Base-by-base conservation (phyloP, 768 basidiomycete species). In the Boletus rex-veris region DNA sequence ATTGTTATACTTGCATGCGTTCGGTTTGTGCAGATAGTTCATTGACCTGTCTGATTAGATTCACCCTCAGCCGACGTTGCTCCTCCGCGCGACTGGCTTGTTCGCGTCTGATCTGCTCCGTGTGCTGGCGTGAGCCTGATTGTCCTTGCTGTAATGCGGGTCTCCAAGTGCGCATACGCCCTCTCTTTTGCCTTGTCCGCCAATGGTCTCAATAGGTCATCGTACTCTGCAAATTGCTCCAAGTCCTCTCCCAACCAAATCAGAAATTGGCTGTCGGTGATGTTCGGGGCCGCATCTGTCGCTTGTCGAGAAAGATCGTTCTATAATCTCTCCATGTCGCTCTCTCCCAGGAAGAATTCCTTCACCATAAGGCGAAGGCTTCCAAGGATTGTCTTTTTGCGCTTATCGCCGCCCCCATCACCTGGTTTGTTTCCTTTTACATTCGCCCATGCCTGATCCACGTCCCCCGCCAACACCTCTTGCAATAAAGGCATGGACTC, bases 31-130 rank as follows among this genome's bases (percentile, higher is more conserved):
- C 14, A 8, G 68, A 66, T 15, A 45, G 14, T 1, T 8, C 10
- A 21, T 68, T 68, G 14, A 70, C 10, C 7, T 54, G 42, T n/a
- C 37, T 42, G 47, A 68, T 70, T 10, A n/a, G 26, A 4, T 48
- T 7, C 9, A 44, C 16, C 35, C 66, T 66, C 16, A 65, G 6
- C 16, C 36, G 44, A 1, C 37, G 7, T 5, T 28, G 52, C 1
- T 68, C 55, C 39, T 57, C 53, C 12, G 55, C 62, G 0, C 11
- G 28, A 24, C 24, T 56, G 12, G 1, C 36, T 15, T 45, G 10
- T 8, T 59, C 54, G 14, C 16, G 36, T 16, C 37, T 41, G 39
- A 59, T 53, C 11, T 8, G 30, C 7, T 36, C 33, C 4, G 0
- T 19, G 37, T 19, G 30, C 7, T 0, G 47, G 45, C 1, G 48